Conservation (phyloP, 148 eudicot species). For the Diospyros lotus region DNA sequence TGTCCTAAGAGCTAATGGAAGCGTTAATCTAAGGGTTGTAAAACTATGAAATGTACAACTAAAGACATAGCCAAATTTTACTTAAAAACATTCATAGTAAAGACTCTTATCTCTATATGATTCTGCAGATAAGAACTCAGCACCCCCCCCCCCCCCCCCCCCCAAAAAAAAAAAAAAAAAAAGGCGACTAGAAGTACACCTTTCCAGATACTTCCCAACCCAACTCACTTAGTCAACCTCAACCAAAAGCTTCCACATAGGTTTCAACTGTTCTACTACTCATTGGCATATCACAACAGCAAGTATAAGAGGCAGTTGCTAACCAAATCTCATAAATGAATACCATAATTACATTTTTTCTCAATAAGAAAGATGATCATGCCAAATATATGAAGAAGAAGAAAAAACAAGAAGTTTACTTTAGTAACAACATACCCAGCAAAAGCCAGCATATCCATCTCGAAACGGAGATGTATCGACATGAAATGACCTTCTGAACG, state of each 20-base stretch:
- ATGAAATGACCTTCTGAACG: slow-evolving; percentile 88
- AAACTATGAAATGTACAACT: too few species aligned
- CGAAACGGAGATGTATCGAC: slow-evolving; percentile 97
- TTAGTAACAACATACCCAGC: slow-evolving; percentile 79
- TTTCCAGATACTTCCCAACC: too few species aligned
- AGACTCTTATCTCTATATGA: too few species aligned
- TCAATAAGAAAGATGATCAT: not conserved
- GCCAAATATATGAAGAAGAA: not conserved
- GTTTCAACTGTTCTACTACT: not conserved
- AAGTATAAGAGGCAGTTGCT: not conserved
- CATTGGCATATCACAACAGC: not conserved
- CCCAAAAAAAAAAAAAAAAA: too few species aligned
- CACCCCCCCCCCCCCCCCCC: too few species aligned
- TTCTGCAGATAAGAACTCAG: too few species aligned
- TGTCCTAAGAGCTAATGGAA: not conserved
- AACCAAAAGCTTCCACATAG: not conserved
- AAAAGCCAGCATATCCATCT: slow-evolving; percentile 95
- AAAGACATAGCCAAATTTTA: too few species aligned
- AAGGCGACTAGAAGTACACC: too few species aligned
- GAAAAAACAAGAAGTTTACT: too few species aligned
- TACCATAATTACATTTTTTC: not conserved
- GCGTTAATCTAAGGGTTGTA: not conserved
- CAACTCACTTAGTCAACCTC: too few species aligned
- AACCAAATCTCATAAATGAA: slow-evolving; percentile 1
- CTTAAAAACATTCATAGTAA: too few species aligned